Percentiles rank a stretch among this genome's conserved stretches.
phyloP scores from a whole-genome alignment of 2,329 filamentous ascomycete species.

The Apiospora rasikravindrae region DNA sequence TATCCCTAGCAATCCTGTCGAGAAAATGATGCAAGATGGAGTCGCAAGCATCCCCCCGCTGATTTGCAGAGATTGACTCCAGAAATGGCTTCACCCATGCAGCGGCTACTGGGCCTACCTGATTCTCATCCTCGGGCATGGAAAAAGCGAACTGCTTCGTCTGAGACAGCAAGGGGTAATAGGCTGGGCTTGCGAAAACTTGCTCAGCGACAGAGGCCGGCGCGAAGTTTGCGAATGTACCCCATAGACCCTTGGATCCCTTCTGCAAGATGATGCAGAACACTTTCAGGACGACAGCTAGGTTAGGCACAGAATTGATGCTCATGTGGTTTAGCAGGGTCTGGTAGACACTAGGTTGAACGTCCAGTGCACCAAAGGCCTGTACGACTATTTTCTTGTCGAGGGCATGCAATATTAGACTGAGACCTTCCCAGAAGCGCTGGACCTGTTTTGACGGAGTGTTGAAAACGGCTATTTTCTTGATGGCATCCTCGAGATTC shows the following conservation, averaged over 20 bases:
- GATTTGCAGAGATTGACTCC: constrained; percentile 74
- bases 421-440: constrained; percentile 80
- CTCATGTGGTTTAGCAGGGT: constrained; percentile 62
- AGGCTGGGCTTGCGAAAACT: constrained; percentile 74
- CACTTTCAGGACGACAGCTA: constrained; percentile 72
- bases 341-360: constrained; percentile 74
- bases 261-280: constrained; percentile 75
- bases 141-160: constrained; percentile 61
- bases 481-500: constrained; percentile 70
- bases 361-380: constrained; percentile 78
- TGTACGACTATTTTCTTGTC: constrained; percentile 77
- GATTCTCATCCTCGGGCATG: constrained; percentile 55
- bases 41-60: constrained; percentile 80
- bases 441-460: constrained; percentile 56
- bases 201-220: constrained; percentile 83
- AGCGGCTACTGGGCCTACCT: constrained; percentile 67
- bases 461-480: constrained; percentile 59
- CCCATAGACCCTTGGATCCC: constrained; percentile 84
- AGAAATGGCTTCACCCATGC: constrained; percentile 82
- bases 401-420: constrained; percentile 74
- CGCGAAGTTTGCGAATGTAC: constrained; percentile 80
- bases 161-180: constrained; percentile 65
- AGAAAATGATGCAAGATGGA: constrained; percentile 79
- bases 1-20: constrained; percentile 62
- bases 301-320: constrained; percentile 59